Base-by-base conservation (phyloP, 805 yeast genomes). In the Saccharomycopsis oosterbeekiorum region DNA sequence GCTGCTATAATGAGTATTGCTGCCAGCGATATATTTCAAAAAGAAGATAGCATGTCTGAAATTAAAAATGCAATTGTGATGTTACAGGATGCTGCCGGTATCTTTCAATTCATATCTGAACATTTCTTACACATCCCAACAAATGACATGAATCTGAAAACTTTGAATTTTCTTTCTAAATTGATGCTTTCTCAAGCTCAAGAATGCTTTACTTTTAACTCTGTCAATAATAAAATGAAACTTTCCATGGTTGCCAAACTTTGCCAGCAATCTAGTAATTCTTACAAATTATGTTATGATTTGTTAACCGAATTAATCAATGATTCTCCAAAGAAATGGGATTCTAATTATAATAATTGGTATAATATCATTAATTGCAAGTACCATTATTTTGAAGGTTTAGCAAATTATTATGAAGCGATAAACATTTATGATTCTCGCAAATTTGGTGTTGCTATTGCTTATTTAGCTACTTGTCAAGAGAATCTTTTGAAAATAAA, bases 111-210 rank as follows among this genome's bases (percentile, higher is more conserved):
- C 66, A 76, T 92, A 29, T 79, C 85, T 54, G 93, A 88, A 66
- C 88, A 87, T 71, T 93, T 93, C 72, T 74, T 91, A 56, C 94
- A 92, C 72, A 93, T 97, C 0, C 97, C 98, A 0, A 83, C 91
- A 3, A 75, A 79, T 4, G 99, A 93, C 71, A 74, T 92, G 57
- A 77, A 80, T 63, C 87, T 86, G 40, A 82, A 85, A 24, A 84
- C 89, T 0, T 82, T 89, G 10, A 78, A 78, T 51, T 85, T 89
- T 41, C 77, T 93, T 58, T 70, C 78, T 15, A 80, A 79, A 65
- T 71, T 92, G 60, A 83, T 86, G 82, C 75, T 90, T 60, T 94
- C 96, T 0, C 97, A 93, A 71, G 89, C 94, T 2, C 97, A 92
- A 70, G 97, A 94, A 66, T 80, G 87, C 6, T 92, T 93, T 70